Conservation (phyloP, 2,329 filamentous ascomycete genomes). For the Fusarium mangiferae region DNA sequence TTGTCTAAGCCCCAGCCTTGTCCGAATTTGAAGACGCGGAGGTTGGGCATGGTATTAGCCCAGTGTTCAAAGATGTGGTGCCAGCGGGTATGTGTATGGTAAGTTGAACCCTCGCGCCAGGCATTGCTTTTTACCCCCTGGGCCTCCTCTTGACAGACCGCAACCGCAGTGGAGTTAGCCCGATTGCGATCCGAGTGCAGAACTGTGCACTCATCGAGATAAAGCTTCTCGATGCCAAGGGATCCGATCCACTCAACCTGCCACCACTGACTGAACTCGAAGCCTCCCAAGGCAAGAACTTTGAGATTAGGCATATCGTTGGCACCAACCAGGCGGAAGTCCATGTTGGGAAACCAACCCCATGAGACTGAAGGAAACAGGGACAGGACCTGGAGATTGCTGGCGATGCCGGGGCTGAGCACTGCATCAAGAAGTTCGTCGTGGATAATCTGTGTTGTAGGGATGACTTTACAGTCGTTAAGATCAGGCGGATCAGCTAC, state of each 20-base stretch:
- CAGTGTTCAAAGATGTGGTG: constrained; percentile 12
- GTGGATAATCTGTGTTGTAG: background rate
- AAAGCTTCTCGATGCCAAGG: constrained; percentile 50
- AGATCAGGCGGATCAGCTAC: background rate
- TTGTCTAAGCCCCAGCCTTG: background rate
- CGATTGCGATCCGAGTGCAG: constrained; percentile 7
- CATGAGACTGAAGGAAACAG: constrained; percentile 51
- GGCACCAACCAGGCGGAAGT: constrained; percentile 41
- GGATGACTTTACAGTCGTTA: background rate
- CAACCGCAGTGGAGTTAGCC: background rate
- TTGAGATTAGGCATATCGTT: constrained; percentile 50
- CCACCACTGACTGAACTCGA: constrained; percentile 55
- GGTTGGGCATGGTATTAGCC: background rate
- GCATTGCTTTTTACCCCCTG: accelerated
- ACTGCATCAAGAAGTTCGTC: constrained; percentile 4
- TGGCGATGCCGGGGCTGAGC: constrained; percentile 28
- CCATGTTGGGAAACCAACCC: constrained; percentile 52
- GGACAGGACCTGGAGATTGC: constrained; percentile 49
- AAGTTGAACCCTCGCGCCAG: background rate
- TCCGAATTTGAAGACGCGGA: constrained; percentile 6
- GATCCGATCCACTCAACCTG: constrained; percentile 58
- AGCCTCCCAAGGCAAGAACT: constrained; percentile 52
- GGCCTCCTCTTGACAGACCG: background rate
- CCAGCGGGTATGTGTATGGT: background rate
- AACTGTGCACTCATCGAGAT: constrained; percentile 55